Evolutionary conservation across 1,139 yeast genomes (phyloP), one percentile per base, ranked within the genome.

Genomic region (Lodderomyces jiufengensis): DNA sequence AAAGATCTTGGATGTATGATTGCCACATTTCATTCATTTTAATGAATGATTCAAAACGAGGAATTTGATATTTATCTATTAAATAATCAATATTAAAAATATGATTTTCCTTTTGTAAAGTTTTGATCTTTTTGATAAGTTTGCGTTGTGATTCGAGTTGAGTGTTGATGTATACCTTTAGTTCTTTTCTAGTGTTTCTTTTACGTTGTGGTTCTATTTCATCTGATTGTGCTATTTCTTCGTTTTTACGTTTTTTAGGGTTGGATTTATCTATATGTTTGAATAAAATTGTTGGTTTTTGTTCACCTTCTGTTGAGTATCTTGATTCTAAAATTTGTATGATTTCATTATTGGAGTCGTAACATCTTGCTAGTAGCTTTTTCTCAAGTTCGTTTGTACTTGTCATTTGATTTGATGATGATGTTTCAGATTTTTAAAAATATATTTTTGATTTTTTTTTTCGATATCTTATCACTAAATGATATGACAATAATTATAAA

Each of bases 21-120:
- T 67, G 70, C 95, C 95, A 85, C 18, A 85, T 57, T 12, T 50
- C 46, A 51, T 80, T 70, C 49, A 84, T 57, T 3, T 68, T 66
- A 1, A 58, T 34, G 44, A 78, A 85, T 26, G 76, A 75, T 33
- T 73, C 76, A 48, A 70, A 79, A 26, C 58, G 57, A 7, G 84
- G 76, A 9, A 81, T 61, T 1, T 61, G 49, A 33, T 62, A 59
- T 40, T 63, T 66, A 12, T 55, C 47, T 18, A 18, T 5, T 11
- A 68, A 50, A 31, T 64, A 45, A 0, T 52, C 45, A 3, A 73
- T 37, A 26, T 60, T 59, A 38, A 59, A 55, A 2, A 57, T 50
- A 30, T 48, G 49, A 3, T 31, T 38, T 1, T 36, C 39, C 12
- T 38, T 44, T 31, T 33, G 12, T 27, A 56, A 49, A 27, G 57